phyloP scores from a whole-genome alignment of 192 early-diverging fungal species.

The Umbelopsis vinacea region DNA sequence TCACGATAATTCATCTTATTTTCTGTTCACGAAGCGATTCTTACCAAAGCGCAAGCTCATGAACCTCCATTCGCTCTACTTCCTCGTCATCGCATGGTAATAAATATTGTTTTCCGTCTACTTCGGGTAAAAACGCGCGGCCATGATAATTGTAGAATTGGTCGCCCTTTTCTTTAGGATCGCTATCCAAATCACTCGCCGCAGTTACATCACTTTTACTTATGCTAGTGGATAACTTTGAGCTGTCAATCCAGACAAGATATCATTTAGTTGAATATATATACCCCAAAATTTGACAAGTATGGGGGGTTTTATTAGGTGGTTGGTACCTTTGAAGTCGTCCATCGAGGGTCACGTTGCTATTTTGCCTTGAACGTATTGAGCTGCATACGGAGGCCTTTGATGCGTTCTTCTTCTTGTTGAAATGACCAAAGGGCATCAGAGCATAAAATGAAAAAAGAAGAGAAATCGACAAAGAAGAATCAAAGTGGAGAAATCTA shows the following conservation, averaged over 20 bases:
- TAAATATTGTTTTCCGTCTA: constrained; percentile 20
- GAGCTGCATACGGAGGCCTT: background rate
- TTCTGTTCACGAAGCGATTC: too few relatives aligned
- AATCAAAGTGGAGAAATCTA: background rate
- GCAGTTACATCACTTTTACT: background rate
- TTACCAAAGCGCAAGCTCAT: constrained; percentile 7
- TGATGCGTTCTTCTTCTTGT: constrained; percentile 7
- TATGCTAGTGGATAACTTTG: background rate
- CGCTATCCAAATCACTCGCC: constrained; percentile 3
- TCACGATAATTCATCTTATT: background rate
- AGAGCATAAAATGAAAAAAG: constrained; percentile 1
- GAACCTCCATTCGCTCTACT: constrained; percentile 36
- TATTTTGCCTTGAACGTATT: background rate
- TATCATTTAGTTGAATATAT: background rate
- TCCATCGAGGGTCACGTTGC: background rate
- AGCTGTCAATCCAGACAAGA: background rate
- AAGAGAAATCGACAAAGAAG: constrained; percentile 5
- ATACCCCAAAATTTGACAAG: background rate
- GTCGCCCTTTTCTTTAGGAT: background rate
- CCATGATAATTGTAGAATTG: constrained; percentile 14
- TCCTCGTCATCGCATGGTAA: constrained; percentile 44
- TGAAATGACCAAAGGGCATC: constrained; percentile 9
- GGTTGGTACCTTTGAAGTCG: background rate
- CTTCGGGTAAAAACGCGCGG: constrained; percentile 15
- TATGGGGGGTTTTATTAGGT: background rate